Percentiles rank a stretch among this genome's conserved stretches.
Conservation (phyloP, 2,329 filamentous ascomycete genomes). For the Sclerotinia trifoliorum region DNA sequence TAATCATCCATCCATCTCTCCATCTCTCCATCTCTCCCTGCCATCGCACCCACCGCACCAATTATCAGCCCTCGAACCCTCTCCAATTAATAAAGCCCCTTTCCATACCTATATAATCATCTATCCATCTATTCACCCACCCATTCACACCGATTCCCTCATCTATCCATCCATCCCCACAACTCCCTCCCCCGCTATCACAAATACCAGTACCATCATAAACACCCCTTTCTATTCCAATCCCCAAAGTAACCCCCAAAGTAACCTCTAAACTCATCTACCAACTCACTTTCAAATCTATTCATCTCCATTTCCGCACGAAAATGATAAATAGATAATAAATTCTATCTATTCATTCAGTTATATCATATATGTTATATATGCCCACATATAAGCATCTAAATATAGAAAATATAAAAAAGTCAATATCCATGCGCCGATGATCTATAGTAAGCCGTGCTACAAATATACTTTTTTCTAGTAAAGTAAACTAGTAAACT, state of each 20-base stretch:
- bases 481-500: not conserved
- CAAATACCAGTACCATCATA: not conserved
- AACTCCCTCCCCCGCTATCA: too few species aligned
- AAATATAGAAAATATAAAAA: not conserved
- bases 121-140: too few species aligned
- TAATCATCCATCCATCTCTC: too few species aligned
- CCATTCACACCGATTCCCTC: too few species aligned
- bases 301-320: not conserved
- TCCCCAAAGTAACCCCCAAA: not conserved
- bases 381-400: too few species aligned
- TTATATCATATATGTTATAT: too few species aligned
- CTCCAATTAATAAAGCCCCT: too few species aligned
- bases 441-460: not conserved
- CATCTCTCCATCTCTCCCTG: too few species aligned
- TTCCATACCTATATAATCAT: too few species aligned
- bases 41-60: too few species aligned
- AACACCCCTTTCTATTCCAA: not conserved
- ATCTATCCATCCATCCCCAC: too few species aligned
- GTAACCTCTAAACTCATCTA: not conserved
- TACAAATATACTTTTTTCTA: not conserved
- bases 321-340: conserved; percentile 3
- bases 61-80: too few species aligned
- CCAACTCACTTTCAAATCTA: not conserved
- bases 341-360: not conserved
- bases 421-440: not conserved